phyloP scores from a whole-genome alignment of 139 green algal species.

The Tetraselmis chui region DNA sequence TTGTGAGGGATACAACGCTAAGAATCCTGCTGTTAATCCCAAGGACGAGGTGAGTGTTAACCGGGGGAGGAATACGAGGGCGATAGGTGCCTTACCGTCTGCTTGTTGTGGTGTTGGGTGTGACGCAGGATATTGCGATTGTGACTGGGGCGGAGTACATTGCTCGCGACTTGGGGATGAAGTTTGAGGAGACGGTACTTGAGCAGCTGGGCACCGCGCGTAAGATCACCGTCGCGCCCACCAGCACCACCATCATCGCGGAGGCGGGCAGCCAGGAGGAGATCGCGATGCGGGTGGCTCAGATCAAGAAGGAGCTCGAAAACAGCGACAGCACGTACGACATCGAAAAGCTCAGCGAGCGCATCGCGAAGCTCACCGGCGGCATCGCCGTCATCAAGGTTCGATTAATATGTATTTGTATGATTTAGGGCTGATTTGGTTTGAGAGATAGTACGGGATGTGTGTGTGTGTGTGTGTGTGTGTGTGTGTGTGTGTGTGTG shows the following conservation, averaged over 20 bases:
- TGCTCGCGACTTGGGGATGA: constrained; percentile 86
- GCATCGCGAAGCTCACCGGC: constrained; percentile 56
- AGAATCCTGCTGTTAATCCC: no score
- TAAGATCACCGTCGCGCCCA: constrained; percentile 44
- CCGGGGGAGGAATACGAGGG: no score
- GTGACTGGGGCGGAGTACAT: constrained; percentile 92
- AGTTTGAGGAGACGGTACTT: constrained; percentile 16
- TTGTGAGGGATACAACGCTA: no score
- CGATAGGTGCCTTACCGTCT: no score
- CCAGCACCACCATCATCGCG: constrained; percentile 44
- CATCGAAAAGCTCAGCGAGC: constrained; percentile 53
- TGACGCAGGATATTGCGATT: constrained; percentile 68
- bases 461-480: not conserved
- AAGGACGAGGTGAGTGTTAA: no score
- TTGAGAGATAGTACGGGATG: constrained; percentile 24
- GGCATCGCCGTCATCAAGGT: constrained; percentile 63
- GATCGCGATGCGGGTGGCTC: constrained; percentile 39
- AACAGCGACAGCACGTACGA: constrained; percentile 53
- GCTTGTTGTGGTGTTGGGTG: no score
- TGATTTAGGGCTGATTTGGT: no score
- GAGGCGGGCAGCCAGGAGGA: constrained; percentile 46
- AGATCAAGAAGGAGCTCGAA: constrained; percentile 22
- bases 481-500: not conserved
- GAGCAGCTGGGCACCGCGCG: constrained; percentile 43
- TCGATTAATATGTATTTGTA: no score